Base-by-base conservation (phyloP, 2,329 filamentous ascomycete species). In the Exophiala aquamarina region DNA sequence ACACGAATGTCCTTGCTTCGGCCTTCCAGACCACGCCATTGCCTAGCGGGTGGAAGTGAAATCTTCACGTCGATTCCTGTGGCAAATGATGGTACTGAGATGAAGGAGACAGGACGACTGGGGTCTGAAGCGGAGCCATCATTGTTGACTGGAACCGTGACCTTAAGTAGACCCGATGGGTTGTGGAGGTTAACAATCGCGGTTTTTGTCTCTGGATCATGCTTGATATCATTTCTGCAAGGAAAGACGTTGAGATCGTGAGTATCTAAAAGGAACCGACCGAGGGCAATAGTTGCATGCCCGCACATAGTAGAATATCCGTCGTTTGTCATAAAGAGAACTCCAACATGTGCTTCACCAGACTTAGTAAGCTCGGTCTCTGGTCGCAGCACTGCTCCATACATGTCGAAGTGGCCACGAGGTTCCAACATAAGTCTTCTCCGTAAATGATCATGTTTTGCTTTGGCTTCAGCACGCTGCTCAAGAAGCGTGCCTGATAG, bases 251-350 rank as follows among this genome's bases (percentile, higher is more conserved):
- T 17, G 14, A 56, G 18, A 44, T 73, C 70, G 44, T 69, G 61
- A 2, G 65, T 66, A 45, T 74, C 71, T 15, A 73, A 62, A 0
- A 72, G 58, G 41, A 69, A 72, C 3, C 70, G 63, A 2, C 73
- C 73, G 10, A 78, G 54, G 0, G 75, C 75, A 36, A 78, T 72
- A 0, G 74, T 76, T 2, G 73, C 74, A 55, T 78, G 75, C 3
- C 75, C 75, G 49, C 74, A 77, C 66, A 76, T 76, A 4, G 72
- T 76, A 6, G 70, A 74, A 40, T 70, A 76, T 1, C 71, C 73
- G 3, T 71, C 70, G 23, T 74, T 74, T 23, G 72, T 71, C 50
- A 66, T 66, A 59, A 77, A 77, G 3, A 77, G 54, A 1, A 73
- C 70, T 3, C 73, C 74, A 19, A 76, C 70, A 52, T 77, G 63